Base-by-base conservation (phyloP, 2,329 filamentous ascomycete species). In the Alternaria sp. region DNA sequence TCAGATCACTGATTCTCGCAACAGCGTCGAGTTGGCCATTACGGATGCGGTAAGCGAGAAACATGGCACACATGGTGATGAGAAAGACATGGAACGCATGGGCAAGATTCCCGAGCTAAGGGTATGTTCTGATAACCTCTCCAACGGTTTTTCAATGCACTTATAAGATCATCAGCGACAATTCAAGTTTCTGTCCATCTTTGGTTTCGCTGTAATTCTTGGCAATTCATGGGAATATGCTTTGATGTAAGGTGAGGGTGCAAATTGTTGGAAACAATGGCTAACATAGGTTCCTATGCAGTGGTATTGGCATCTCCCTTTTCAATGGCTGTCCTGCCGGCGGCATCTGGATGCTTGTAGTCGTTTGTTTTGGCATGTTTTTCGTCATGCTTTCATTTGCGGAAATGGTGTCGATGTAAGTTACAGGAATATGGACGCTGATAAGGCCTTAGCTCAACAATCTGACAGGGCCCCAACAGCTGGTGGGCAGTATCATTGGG, bases 331-430 rank as follows among this genome's bases (percentile, higher is more conserved):
- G 60, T 1, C 51, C 60, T 10, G 60, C 60, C 28, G 60, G 56
- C 2, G 45, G 48, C n/a, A 72, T 75, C 8, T 75, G 71, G 64
- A 66, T 63, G 29, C 73, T 67, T 28, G 51, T 72, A 2, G 29
- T 56, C 1, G 51, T 51, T 10, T 60, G 56, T 6, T 63, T 67
- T 10, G 59, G 60, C 33, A 67, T 69, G 58, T 57, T 72, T 4
- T 71, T 57, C 29, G 71, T 74, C 4, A 63, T 52, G 2, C 56
- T 62, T 1, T 68, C 69, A 2, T 58, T 74, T 23, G 71, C 71
- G 2, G 72, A 74, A 33, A 76, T 76, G 73, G 68, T 66, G 5
- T 75, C 73, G 0, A 74, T 74, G 70, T 67, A 33, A 40, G 63
- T 31, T 17, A 6, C 1, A 17, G 9, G 4, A 23, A 2, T 14